Evolutionary conservation across 208 protist species (phyloP).

Genomic region (Polymyxa betae): DNA sequence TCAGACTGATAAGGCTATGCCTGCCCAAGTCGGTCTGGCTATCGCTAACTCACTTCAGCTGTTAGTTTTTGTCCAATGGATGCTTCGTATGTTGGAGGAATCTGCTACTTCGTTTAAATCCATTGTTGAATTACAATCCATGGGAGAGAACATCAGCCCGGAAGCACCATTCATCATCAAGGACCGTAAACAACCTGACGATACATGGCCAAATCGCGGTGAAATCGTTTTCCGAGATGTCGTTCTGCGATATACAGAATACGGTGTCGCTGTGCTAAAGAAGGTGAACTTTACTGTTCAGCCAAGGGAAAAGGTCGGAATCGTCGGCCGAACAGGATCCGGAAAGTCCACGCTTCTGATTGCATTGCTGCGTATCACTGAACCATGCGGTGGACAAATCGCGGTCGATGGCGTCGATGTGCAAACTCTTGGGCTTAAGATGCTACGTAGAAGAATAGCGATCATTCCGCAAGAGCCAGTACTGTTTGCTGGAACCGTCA

Average conservation of each 20-base stretch:
- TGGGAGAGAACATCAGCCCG: conserved; percentile 50
- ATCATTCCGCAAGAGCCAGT: conserved; percentile 98
- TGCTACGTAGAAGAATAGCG: conserved; percentile 85
- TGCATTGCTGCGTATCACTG: conserved; percentile 85
- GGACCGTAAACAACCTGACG: conserved; percentile 68
- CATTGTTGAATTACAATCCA: neutral
- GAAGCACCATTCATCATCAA: conserved; percentile 71
- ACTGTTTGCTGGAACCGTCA: conserved; percentile 88
- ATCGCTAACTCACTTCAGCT: conserved; percentile 75
- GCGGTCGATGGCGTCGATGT: conserved; percentile 87
- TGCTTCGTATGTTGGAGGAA: conserved; percentile 67
- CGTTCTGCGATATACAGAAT: conserved; percentile 51
- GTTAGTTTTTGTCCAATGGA: conserved; percentile 75
- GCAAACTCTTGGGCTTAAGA: conserved; percentile 78
- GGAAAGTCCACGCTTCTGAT: conserved; percentile 79
- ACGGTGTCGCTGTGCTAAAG: conserved; percentile 45
- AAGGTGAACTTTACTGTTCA: conserved; percentile 43
- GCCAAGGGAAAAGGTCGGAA: conserved; percentile 77
- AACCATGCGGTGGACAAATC: conserved; percentile 68
- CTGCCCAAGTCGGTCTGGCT: conserved; percentile 72
- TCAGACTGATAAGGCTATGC: neutral
- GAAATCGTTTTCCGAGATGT: conserved; percentile 63
- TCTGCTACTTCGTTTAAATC: neutral
- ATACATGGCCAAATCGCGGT: neutral
- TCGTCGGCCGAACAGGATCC: conserved; percentile 83